Evolutionary conservation across 163 green algal genomes (phyloP).

Genomic region (Scenedesmus sp.): DNA sequence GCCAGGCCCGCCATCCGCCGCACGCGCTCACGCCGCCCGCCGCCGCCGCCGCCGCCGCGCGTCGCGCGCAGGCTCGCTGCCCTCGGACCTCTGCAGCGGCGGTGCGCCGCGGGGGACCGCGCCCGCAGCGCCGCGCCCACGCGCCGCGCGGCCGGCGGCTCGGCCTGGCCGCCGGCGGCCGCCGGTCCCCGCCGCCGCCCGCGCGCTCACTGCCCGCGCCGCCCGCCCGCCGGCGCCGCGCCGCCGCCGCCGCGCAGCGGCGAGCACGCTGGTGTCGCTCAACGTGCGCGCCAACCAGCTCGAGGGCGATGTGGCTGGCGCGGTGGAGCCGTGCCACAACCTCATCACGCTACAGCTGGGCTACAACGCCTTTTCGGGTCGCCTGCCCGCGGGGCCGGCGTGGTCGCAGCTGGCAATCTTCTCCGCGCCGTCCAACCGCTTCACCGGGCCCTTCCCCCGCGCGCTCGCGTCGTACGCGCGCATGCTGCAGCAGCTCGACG

Average conservation of each 20-base stretch:
- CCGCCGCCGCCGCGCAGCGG: too few species aligned
- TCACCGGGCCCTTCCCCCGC: constrained; percentile 15
- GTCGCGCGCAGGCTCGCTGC: too few species aligned
- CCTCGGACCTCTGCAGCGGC: too few species aligned
- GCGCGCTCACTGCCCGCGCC: too few species aligned
- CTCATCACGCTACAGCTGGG: constrained; percentile 26
- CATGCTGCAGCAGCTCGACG: not conserved
- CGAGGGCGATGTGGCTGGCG: not conserved
- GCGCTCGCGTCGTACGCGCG: not conserved
- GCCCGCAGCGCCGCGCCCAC: too few species aligned
- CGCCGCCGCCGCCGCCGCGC: too few species aligned
- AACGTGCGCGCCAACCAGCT: constrained; percentile 13
- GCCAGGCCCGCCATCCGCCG: not conserved
- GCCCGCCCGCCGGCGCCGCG: too few species aligned
- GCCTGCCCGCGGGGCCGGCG: not conserved
- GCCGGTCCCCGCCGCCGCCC: too few species aligned
- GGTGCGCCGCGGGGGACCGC: too few species aligned
- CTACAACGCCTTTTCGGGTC: constrained; percentile 8
- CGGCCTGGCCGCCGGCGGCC: too few species aligned
- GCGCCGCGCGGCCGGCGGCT: too few species aligned
- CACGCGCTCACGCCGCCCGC: too few species aligned
- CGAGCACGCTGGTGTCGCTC: not conserved
- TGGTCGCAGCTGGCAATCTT: not conserved
- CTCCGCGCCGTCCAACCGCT: constrained; percentile 7
- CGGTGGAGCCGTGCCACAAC: not conserved